Percentiles rank a stretch among this genome's conserved stretches.
These are phyloP conservation scores for Coelastrella sp. DNA, from an alignment of 139 green algal species.

Conservation along the genomic window DNA sequence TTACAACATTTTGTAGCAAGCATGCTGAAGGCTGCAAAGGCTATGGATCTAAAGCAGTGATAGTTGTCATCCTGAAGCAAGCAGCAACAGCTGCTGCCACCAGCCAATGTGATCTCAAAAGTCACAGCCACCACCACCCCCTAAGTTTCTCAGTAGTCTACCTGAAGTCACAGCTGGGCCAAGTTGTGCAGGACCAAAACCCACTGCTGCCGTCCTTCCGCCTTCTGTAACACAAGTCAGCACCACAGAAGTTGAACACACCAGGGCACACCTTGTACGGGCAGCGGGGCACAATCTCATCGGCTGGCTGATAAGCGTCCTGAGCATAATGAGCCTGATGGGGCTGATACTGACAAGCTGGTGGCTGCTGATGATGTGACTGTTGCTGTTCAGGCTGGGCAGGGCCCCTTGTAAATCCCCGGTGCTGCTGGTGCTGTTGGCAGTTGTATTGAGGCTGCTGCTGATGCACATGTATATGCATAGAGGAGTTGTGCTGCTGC, in stretches of 20 bases:
- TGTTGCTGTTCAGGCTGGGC: background rate
- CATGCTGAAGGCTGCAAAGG: too few relatives aligned
- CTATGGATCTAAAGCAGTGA: too few relatives aligned
- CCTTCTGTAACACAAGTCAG: slow-evolving; percentile 5
- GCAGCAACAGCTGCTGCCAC: too few relatives aligned
- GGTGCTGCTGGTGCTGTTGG: slow-evolving; percentile 37
- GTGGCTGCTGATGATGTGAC: slow-evolving; percentile 25
- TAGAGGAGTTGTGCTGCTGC: slow-evolving; percentile 3
- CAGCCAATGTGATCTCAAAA: too few relatives aligned
- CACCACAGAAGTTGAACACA: slow-evolving; percentile 33
- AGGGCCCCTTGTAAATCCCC: background rate
- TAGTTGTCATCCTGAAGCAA: too few relatives aligned
- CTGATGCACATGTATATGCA: background rate
- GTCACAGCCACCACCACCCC: too few relatives aligned
- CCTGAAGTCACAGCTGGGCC: slow-evolving; percentile 39
- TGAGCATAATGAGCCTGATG: too few relatives aligned
- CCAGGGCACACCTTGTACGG: slow-evolving; percentile 46
- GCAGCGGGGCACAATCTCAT: slow-evolving; percentile 18
- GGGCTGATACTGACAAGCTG: slow-evolving; percentile 8
- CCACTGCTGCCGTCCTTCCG: slow-evolving; percentile 4
- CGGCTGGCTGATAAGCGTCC: background rate
- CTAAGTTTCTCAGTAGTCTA: too few relatives aligned
- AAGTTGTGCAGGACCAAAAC: slow-evolving; percentile 47
- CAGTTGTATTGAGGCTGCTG: background rate
- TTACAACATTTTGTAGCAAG: too few relatives aligned